Evolutionary conservation across 2,329 filamentous ascomycete genomes (phyloP), one percentile per base, ranked within the genome.

Genomic region (Leptographium flavum): DNA sequence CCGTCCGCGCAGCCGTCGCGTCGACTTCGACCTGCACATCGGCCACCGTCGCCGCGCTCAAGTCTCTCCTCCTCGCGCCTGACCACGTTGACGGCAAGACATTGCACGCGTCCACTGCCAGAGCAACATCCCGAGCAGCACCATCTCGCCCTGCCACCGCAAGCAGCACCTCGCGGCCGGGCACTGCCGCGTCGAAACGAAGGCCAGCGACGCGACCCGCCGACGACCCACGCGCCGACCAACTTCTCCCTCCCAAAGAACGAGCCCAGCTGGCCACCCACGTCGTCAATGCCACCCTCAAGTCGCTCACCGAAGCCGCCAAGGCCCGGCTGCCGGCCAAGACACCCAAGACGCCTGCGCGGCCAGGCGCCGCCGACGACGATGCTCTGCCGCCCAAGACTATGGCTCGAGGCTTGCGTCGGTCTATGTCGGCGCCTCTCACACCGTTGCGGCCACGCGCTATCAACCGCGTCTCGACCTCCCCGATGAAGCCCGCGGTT

Each of bases 201-300:
- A 30, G 44, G 47, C 33, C 45, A 48, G 43, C 46, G 2, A 15
- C 43, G 15, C 47, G 39, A 21, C 35, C 35, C 19, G 40, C 42
- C 43, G 32, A 31, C 27, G 53, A 55, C 4, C 38, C 52, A n/a
- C 39, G 38, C 22, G 10, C 39, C 6, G 46, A 47, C 13, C 37
- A 42, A 9, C 19, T 43, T 39, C 59, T 81, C 27, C 63, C 70
- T 5, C 57, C 67, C 5, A 75, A 72, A 53, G 81, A 86, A 47
- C 76, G 72, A 58, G 78, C 77, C 42, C 67, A 74, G 38, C 63
- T 88, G 31, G 83, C 83, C 13, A 86, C 83, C 0, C 75, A 87
- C 49, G 68, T 86, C 31, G 76, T 87, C 54, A 90, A 88, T 57
- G 66, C 68, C 7, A 71, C 79, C 1, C 67, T 88, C 33, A 87